phyloP scores from a whole-genome alignment of 2,329 filamentous ascomycete species.

The Sporothrix inflata region DNA sequence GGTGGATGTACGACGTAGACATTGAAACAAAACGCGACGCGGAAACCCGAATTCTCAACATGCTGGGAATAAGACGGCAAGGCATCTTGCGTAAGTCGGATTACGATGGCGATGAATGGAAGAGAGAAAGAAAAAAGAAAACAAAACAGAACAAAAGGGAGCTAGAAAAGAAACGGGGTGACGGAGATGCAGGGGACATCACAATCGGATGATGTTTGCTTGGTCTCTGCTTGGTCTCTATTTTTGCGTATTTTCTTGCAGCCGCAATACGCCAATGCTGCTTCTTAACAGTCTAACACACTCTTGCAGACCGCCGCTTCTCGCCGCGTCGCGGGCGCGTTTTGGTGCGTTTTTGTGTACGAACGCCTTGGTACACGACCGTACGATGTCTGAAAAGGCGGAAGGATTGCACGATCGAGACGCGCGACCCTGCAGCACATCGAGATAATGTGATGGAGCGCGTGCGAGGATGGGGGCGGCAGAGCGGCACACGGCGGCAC shows the following conservation, averaged over 20 bases:
- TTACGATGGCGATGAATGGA: background rate
- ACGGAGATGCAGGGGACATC: background rate
- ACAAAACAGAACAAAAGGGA: background rate
- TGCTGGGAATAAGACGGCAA: background rate
- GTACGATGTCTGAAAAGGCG: conserved; percentile 10
- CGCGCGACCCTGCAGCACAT: conserved; percentile 13
- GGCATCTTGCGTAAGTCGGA: background rate
- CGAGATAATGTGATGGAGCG: conserved; percentile 19
- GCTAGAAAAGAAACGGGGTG: conserved; percentile 21
- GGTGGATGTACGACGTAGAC: background rate
- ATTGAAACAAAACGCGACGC: background rate
- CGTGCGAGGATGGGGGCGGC: background rate
- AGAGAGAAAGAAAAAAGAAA: background rate
- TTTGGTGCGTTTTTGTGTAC: background rate
- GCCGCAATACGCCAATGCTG: background rate
- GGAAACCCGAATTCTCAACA: background rate
- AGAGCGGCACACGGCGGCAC: background rate
- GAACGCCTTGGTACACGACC: conserved; percentile 8
- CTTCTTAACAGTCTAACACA: too few relatives aligned
- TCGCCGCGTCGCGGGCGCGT: conserved; percentile 13
- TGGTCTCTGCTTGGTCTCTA: background rate
- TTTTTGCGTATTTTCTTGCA: background rate
- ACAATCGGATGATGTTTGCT: conserved; percentile 11
- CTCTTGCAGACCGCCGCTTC: conserved; percentile 17
- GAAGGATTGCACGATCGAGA: conserved; percentile 14